Percentiles rank a stretch among this genome's conserved stretches.
Evolutionary conservation across 805 yeast genomes (phyloP).

Genomic region (Zygosaccharomyces bailii): DNA sequence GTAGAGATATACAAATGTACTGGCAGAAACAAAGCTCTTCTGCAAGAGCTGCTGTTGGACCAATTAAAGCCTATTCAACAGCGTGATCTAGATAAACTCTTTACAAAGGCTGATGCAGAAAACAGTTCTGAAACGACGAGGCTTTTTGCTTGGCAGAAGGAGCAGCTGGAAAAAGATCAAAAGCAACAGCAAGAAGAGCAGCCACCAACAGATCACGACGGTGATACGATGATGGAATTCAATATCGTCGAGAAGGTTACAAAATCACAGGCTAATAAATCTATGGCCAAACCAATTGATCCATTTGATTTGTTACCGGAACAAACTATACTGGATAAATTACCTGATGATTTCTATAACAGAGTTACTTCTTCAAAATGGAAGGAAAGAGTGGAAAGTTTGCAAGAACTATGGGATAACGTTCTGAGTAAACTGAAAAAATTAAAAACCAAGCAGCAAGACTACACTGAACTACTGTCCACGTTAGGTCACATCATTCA

Average conservation of each 20-base stretch:
- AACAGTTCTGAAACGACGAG: conserved; percentile 11
- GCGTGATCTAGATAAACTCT: conserved; percentile 69
- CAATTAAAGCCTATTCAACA: conserved; percentile 89
- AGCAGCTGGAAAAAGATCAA: conserved; percentile 4
- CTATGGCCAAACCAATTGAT: conserved; percentile 40
- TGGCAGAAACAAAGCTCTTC: conserved; percentile 46
- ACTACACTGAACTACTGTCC: conserved; percentile 62
- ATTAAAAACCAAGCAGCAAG: conserved; percentile 48
- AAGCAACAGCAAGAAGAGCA: conserved; percentile 1
- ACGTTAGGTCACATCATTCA: conserved; percentile 60
- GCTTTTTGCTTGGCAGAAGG: conserved; percentile 20
- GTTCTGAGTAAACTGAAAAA: conserved; percentile 53
- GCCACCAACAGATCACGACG: conserved; percentile 35
- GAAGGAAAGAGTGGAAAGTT: conserved; percentile 87
- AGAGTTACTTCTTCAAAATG: conserved; percentile 66
- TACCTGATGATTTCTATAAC: conserved; percentile 60
- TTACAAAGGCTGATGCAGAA: conserved; percentile 48
- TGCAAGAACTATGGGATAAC: conserved; percentile 54
- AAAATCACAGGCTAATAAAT: conserved; percentile 15
- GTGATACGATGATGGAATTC: conserved; percentile 36
- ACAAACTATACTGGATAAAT: conserved; percentile 57
- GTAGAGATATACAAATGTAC: conserved; percentile 72
- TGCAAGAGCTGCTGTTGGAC: conserved; percentile 58
- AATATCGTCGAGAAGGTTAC: not conserved
- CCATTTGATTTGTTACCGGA: conserved; percentile 71